A percentile compares a stretch with the other conserved stretches of the same genome.
Evolutionary conservation across 495 filamentous ascomycete species (phyloP).

Genomic region (Oidiodendron maius): DNA sequence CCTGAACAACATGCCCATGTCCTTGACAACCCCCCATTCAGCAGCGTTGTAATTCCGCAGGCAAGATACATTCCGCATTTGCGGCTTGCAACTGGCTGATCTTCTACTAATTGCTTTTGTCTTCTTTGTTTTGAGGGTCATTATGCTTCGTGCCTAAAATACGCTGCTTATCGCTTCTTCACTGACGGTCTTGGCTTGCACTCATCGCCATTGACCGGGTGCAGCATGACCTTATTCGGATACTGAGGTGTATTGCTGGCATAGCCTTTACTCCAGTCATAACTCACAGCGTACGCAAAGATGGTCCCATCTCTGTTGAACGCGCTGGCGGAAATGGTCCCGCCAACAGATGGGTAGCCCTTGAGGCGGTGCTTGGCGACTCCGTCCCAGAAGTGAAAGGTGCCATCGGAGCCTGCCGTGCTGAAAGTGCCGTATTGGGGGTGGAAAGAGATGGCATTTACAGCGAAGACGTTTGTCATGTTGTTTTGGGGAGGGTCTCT

Average conservation of each 20-base stretch:
- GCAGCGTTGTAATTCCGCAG: not conserved
- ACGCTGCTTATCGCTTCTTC: slow-evolving; percentile 53
- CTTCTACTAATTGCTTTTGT: too few relatives aligned
- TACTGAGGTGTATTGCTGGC: slow-evolving; percentile 60
- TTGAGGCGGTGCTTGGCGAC: slow-evolving; percentile 81
- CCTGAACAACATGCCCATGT: slow-evolving; percentile 3
- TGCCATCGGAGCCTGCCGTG: slow-evolving; percentile 83
- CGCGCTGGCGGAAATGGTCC: slow-evolving; percentile 68
- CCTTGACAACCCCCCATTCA: not conserved
- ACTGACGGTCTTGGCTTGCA: slow-evolving; percentile 70
- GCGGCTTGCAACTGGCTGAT: not conserved
- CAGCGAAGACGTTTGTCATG: slow-evolving; percentile 75
- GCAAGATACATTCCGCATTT: not conserved
- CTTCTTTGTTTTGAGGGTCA: too few relatives aligned
- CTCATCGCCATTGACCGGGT: slow-evolving; percentile 69
- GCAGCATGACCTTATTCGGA: slow-evolving; percentile 82
- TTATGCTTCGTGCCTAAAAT: not conserved
- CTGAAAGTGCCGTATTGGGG: slow-evolving; percentile 84
- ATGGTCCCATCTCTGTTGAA: slow-evolving; percentile 75
- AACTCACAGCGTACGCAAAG: slow-evolving; percentile 87
- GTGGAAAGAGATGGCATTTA: slow-evolving; percentile 88
- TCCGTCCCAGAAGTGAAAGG: slow-evolving; percentile 90
- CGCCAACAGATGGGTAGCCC: slow-evolving; percentile 79
- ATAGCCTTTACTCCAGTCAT: slow-evolving; percentile 94
- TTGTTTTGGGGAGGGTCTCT: slow-evolving; percentile 62